phyloP scores from a whole-genome alignment of 2,329 filamentous ascomycete species.

The Truncatella angustata region DNA sequence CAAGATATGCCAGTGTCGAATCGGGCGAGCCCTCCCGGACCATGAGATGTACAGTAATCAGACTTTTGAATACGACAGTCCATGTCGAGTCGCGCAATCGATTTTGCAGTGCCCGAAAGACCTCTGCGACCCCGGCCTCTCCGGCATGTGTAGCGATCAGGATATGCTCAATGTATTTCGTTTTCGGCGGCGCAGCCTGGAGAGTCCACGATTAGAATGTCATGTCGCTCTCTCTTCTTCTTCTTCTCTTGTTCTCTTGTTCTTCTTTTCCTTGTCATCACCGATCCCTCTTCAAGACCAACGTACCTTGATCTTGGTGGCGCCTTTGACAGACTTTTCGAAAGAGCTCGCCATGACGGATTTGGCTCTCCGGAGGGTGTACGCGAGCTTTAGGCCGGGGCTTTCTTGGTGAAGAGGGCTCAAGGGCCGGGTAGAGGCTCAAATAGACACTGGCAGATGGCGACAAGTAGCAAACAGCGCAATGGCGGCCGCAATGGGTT shows the following conservation, averaged over 20 bases:
- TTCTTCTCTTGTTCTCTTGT: no score
- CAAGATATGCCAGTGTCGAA: slow-evolving; percentile 80
- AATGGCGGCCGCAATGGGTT: slow-evolving; percentile 8
- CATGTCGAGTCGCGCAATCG: slow-evolving; percentile 93
- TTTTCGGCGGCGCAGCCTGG: slow-evolving; percentile 92
- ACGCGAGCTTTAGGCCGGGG: no score
- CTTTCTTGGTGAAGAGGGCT: no score
- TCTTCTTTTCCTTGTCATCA: no score
- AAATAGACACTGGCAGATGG: background rate
- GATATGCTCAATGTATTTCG: slow-evolving; percentile 99
- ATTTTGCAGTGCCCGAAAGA: slow-evolving; percentile 88
- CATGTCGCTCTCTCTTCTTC: no score
- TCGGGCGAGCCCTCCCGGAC: slow-evolving; percentile 91
- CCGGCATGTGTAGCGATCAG: slow-evolving; percentile 91
- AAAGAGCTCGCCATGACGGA: slow-evolving; percentile 76
- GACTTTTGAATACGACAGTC: slow-evolving; percentile 98
- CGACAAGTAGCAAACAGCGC: background rate
- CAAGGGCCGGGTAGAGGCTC: no score
- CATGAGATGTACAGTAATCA: slow-evolving; percentile 96
- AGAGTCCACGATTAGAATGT: background rate
- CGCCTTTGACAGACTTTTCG: slow-evolving; percentile 98
- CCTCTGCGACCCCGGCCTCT: slow-evolving; percentile 90
- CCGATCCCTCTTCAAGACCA: no score
- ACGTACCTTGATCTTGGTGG: slow-evolving; percentile 91
- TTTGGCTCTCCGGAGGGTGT: background rate